Conservation (phyloP, 306 rosid genomes). For the Nissolia schottii region DNA sequence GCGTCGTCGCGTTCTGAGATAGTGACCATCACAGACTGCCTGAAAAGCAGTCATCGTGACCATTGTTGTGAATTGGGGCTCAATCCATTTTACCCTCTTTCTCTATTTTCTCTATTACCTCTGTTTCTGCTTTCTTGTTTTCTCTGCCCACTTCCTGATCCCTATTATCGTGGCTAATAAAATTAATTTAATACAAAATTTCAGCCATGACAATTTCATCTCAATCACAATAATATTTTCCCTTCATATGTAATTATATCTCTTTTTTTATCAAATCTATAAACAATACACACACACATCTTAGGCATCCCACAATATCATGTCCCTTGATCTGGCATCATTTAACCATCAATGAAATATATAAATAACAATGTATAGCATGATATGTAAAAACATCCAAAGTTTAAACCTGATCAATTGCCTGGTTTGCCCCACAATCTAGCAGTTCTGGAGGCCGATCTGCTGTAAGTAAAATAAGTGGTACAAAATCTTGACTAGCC, state of each 20-base stretch:
- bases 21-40: too few relatives aligned
- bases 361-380: not conserved
- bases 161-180: too few relatives aligned
- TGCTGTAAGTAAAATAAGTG: constrained; percentile 87
- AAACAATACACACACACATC: not conserved
- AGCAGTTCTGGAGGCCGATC: constrained; percentile 91
- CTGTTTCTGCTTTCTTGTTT: too few relatives aligned
- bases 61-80: too few relatives aligned
- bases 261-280: not conserved
- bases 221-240: too few relatives aligned
- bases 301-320: not conserved
- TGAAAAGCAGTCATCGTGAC: too few relatives aligned
- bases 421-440: constrained; percentile 87
- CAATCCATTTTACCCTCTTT: too few relatives aligned
- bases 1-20: too few relatives aligned
- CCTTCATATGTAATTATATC: not conserved
- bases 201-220: too few relatives aligned
- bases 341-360: not conserved
- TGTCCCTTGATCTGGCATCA: not conserved
- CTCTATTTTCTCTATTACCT: too few relatives aligned
- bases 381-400: not conserved
- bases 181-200: too few relatives aligned
- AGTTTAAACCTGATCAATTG: constrained; percentile 73
- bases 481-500: constrained; percentile 91
- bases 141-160: too few relatives aligned